phyloP scores from a whole-genome alignment of 495 filamentous ascomycete species.

The Aspergillus affinis region DNA sequence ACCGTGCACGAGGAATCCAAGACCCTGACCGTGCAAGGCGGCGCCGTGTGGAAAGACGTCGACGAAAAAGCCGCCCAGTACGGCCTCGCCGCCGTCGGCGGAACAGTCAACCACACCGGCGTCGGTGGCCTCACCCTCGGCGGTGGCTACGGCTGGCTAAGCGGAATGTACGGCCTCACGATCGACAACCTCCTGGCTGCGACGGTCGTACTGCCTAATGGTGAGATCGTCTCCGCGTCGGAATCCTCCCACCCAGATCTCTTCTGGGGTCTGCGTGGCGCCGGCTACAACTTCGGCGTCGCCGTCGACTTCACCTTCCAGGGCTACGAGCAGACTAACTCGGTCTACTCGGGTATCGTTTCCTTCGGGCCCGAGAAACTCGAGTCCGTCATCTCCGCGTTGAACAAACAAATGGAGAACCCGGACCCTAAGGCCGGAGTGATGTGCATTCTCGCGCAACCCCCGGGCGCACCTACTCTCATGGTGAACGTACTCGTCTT shows the following conservation, averaged over 20 bases:
- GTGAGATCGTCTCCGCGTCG: slow-evolving; percentile 39
- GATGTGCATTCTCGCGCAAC: slow-evolving; percentile 40
- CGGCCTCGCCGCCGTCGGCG: slow-evolving; percentile 57
- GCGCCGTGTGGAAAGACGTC: slow-evolving; percentile 56
- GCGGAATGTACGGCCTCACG: slow-evolving; percentile 47
- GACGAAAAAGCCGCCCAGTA: slow-evolving; percentile 48
- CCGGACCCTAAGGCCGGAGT: slow-evolving; percentile 35
- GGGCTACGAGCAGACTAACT: slow-evolving; percentile 38
- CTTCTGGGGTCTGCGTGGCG: slow-evolving; percentile 51
- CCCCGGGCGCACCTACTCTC: slow-evolving; percentile 31
- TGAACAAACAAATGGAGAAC: slow-evolving; percentile 39
- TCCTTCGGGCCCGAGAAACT: slow-evolving; percentile 43
- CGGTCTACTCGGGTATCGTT: slow-evolving; percentile 49
- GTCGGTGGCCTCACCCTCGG: slow-evolving; percentile 59
- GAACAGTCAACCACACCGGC: slow-evolving; percentile 60
- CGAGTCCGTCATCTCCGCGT: slow-evolving; percentile 33
- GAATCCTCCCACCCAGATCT: slow-evolving; percentile 39
- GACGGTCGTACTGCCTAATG: slow-evolving; percentile 52
- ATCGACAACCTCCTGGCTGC: slow-evolving; percentile 53
- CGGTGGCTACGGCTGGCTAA: slow-evolving; percentile 56
- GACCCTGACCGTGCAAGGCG: slow-evolving; percentile 52
- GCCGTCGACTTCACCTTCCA: slow-evolving; percentile 49
- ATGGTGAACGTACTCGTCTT: slow-evolving; percentile 45
- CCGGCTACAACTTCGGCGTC: slow-evolving; percentile 48
- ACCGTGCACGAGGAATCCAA: slow-evolving; percentile 41